Base-by-base conservation (phyloP, 495 filamentous ascomycete species). In the Neurospora pannonica region DNA sequence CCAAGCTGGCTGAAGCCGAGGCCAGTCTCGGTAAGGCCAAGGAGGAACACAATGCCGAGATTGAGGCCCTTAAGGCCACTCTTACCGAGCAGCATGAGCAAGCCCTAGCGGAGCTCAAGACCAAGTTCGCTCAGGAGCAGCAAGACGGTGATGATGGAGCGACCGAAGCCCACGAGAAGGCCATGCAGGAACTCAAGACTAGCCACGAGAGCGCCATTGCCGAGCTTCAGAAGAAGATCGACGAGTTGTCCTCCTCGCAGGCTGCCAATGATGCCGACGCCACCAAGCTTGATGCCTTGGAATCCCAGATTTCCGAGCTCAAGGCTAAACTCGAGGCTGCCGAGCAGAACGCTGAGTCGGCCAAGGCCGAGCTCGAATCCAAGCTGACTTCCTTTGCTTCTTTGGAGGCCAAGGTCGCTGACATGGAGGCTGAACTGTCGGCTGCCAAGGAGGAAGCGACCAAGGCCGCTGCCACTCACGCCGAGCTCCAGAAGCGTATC, bases 221-320 rank as follows among this genome's bases (percentile, higher is more conserved):
- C n/a, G 81, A 83, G 7, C 73, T 87, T 34, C 83, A 88, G 76
- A 81, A 80, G 76, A 82, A 83, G 77, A 75, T 87, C 9, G 80
- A 83, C 70, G 83, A 85, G 21, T 70, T 89, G 70, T 82, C 78
- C 8, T 78, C 78, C 0, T 79, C 81, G 8, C 80, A 79, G 31
- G 70, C 48, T 6, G 48, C 76, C 4, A 76, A 73, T n/a, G 76
- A 82, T 36, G 80, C 80, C 3, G 80, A 70, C 70, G 75, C 78
- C 17, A 79, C 80, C 6, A 84, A 81, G 71, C 76, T 86, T 69
- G 76, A 80, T 11, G 78, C 79, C 2, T 77, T 86, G 8, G 82
- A 86, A 73, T 76, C 80, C 38, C 80, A 87, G 70, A 80, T 86
- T 72, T 76, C 79, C 8, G 82, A 82, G 70, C 80, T 88, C 38